Conservation (phyloP, 345 rosid species). For the Eucalyptus cloeziana region DNA sequence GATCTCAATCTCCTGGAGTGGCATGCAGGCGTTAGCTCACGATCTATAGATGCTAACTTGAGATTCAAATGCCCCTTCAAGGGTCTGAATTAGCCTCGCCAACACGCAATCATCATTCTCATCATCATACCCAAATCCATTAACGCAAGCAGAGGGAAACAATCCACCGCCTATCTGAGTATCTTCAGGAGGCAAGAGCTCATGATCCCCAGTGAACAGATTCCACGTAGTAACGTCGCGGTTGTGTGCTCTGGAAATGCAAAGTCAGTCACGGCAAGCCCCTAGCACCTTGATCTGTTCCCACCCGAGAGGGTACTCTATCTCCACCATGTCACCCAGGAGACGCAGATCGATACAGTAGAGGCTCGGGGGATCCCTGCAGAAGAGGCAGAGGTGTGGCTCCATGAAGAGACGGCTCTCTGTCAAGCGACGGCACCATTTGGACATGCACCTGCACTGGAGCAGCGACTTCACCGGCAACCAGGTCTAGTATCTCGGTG, state of each 20-base stretch:
- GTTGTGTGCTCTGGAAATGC: constrained; percentile 7
- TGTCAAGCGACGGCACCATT: constrained; percentile 2
- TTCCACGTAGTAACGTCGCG: constrained; percentile 7
- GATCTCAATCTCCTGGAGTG: not conserved
- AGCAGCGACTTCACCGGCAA: constrained; percentile 8
- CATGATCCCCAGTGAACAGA: constrained; percentile 2
- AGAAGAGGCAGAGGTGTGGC: constrained; percentile 11
- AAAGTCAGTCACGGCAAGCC: constrained; percentile 21
- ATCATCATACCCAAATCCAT: constrained; percentile 28
- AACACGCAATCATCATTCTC: constrained; percentile 14
- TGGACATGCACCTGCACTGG: constrained; percentile 17
- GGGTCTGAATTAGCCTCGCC: constrained; percentile 13
- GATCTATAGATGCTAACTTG: too few relatives aligned
- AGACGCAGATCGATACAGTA: constrained; percentile 3
- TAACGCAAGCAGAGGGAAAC: constrained; percentile 2
- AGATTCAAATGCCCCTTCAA: not conserved
- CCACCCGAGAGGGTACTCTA: constrained; percentile 6
- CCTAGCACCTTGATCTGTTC: constrained; percentile 15
- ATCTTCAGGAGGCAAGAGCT: not conserved
- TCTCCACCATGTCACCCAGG: not conserved
- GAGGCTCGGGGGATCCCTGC: not conserved
- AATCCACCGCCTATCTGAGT: not conserved
- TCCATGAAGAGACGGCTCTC: constrained; percentile 8
- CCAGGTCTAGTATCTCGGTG: not conserved
- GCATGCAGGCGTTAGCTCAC: constrained; percentile 12